Evolutionary conservation across 148 eudicot genomes (phyloP), one percentile per base, ranked within the genome.

Genomic region (Cornus kousa): DNA sequence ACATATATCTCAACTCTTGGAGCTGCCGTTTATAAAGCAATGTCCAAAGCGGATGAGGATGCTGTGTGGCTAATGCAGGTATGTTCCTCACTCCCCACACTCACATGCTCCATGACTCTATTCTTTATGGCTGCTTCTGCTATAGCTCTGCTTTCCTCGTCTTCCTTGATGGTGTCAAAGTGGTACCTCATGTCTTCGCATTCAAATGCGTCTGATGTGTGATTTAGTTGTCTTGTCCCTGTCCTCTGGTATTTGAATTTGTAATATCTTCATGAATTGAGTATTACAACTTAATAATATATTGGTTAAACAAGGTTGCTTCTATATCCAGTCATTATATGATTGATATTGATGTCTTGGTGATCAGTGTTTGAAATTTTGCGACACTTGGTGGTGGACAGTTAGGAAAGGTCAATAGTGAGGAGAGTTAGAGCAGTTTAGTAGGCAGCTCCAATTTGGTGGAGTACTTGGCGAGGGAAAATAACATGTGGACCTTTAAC

Each of bases 41-140:
- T 97, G 99, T 79, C 90, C 24, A 86, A 86, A 84, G 99, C 90
- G 77, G 92, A 97, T 84, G 85, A 86, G 68, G 80, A 94, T 84
- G 99, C 99, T 53, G 94, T 97, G 77, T 97, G 99, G 99, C 92
- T 97, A 76, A 97, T 97, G 99, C 99, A 97, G 85, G 99, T 92
- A 88, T 77, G 85, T 78, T 79, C 70, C 80, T 60, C 66, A 39
- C 37, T 66, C 33, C 28, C 70, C 73, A 48, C 67, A 68, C 77
- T 40, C 48, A 43, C 6, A 43, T 43, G 48, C 10, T 43, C 10
- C 48, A 43, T 4, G 48, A 43, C 48, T 43, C 48, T 43, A 43
- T 43, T 43, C 48, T 9, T 43, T 6, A 43, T 6, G 48, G 9
- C 10, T 32, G 4, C 67, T 60, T 48, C 59, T 28, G 66, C 46